Conservation (phyloP, 148 eudicot genomes). For the Pharnaceum exiguum region DNA sequence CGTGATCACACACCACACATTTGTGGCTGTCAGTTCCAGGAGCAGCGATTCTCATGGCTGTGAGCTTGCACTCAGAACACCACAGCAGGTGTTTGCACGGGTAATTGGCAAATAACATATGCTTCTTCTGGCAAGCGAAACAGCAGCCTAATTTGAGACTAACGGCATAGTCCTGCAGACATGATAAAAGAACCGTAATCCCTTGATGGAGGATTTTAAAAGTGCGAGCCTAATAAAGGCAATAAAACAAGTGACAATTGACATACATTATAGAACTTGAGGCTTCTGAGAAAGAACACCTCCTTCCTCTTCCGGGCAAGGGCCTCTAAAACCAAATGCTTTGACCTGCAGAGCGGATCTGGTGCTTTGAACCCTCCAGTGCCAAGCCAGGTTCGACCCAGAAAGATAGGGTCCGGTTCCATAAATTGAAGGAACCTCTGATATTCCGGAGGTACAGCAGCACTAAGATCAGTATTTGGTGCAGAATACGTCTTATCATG, state of each 20-base stretch:
- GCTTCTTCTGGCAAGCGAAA: constrained; percentile 27
- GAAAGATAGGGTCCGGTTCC: constrained; percentile 27
- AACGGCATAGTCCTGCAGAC: constrained; percentile 28
- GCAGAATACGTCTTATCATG: not conserved
- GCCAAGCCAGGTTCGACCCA: constrained; percentile 30
- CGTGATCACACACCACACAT: constrained; percentile 30
- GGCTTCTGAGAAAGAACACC: constrained; percentile 27
- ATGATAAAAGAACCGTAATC: not conserved
- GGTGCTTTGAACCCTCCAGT: constrained; percentile 28
- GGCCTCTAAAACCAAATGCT: constrained; percentile 30
- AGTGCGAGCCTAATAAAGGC: not conserved
- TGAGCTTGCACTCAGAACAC: constrained; percentile 31
- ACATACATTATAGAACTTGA: constrained; percentile 27
- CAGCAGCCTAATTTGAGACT: constrained; percentile 24
- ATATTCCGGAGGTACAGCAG: not conserved
- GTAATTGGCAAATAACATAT: constrained; percentile 33
- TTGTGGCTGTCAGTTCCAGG: constrained; percentile 26
- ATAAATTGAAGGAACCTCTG: constrained; percentile 26
- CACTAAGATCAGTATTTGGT: not conserved
- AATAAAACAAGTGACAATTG: too few relatives aligned
- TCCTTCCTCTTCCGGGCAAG: constrained; percentile 31
- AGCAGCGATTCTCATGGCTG: constrained; percentile 23
- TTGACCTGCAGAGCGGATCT: constrained; percentile 16
- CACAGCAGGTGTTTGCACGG: constrained; percentile 36
- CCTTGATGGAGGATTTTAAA: too few relatives aligned